Conservation (phyloP, 2,329 filamentous ascomycete genomes). For the Ceratocystis variospora region DNA sequence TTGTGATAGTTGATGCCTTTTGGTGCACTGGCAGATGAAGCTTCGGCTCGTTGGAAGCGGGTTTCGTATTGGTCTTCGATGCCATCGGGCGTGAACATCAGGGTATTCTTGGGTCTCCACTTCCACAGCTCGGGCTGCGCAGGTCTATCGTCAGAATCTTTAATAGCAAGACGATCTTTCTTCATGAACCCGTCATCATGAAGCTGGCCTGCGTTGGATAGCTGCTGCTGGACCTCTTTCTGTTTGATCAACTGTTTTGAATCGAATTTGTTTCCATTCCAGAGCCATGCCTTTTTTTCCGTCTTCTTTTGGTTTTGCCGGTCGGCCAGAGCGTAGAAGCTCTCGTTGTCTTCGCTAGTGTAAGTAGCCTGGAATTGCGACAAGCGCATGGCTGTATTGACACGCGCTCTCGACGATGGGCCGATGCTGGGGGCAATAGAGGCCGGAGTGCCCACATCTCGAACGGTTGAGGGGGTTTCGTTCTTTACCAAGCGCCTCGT, state of each 20-base stretch:
- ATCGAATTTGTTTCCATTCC: constrained; percentile 72
- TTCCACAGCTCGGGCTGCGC: constrained; percentile 69
- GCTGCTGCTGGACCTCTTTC: constrained; percentile 44
- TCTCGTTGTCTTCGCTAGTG: constrained; percentile 95
- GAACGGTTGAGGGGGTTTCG: constrained; percentile 43
- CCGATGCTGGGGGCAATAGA: constrained; percentile 6
- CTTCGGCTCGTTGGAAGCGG: constrained; percentile 52
- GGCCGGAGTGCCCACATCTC: constrained; percentile 10
- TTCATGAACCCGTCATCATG: constrained; percentile 41
- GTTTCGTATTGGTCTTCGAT: constrained; percentile 48
- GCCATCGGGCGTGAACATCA: constrained; percentile 73
- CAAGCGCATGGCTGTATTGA: constrained; percentile 30
- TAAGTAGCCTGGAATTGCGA: constrained; percentile 81
- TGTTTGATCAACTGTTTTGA: constrained; percentile 64
- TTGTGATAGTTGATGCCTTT: constrained; percentile 71
- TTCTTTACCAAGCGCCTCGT: constrained; percentile 37
- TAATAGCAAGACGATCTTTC: constrained; percentile 47
- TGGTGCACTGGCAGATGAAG: constrained; percentile 57
- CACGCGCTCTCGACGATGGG: constrained; percentile 1
- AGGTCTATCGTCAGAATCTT: constrained; percentile 55
- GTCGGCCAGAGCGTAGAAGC: constrained; percentile 84
- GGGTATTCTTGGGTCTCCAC: constrained; percentile 56
- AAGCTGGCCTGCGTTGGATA: constrained; percentile 35
- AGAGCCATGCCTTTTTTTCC: constrained; percentile 80
- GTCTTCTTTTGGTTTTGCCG: constrained; percentile 74